Base-by-base conservation (phyloP, 1,284 basidiomycete species). In the Porodaedalea pini region DNA sequence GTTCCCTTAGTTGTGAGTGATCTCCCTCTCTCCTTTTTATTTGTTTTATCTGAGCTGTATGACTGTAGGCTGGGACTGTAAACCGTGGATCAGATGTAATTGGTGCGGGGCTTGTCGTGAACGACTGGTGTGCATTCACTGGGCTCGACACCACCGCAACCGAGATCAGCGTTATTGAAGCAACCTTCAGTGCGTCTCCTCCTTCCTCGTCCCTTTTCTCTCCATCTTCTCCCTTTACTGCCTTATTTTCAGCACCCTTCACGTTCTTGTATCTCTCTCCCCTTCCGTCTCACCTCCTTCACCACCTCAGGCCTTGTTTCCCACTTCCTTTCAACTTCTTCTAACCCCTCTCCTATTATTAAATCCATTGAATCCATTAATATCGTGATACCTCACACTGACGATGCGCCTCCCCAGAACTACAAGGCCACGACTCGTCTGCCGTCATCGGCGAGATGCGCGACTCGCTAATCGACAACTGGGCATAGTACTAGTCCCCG, bases 101-200 rank as follows among this genome's bases (percentile, higher is more conserved):
- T 65, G 97, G 97, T 50, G 97, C 96, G 5, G 97, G 97, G 23
- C 79, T 99, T 51, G 92, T 99, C 57, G 97, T 98, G 60, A 99
- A 99, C 69, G 95, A 99, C 73, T 99, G 95, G 94, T 94, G 91
- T 75, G 96, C 97, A 15, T 99, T 99, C 73, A 93, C 92, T 29
- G 94, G 94, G 40, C 79, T 96, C 41, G 94, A 98, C 70, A 97
- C 96, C 56, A 98, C 96, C 21, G 97, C 97, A 17, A 98, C 96
- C 53, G 97, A 99, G 75, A 92, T 98, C 70, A 92, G 88, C 66
- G 97, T 99, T 51, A 97, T 99, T 65, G 97, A 99, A 72, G 94
- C 94, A 36, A 83, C 94, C 36, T 99, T 99, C 82, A 95, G 92
- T 93, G 66, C 68, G 90, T 79, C 36, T 27, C 54, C 49, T 68